Base-by-base conservation (phyloP, 2,329 filamentous ascomycete species). In the Aspergillus persii region DNA sequence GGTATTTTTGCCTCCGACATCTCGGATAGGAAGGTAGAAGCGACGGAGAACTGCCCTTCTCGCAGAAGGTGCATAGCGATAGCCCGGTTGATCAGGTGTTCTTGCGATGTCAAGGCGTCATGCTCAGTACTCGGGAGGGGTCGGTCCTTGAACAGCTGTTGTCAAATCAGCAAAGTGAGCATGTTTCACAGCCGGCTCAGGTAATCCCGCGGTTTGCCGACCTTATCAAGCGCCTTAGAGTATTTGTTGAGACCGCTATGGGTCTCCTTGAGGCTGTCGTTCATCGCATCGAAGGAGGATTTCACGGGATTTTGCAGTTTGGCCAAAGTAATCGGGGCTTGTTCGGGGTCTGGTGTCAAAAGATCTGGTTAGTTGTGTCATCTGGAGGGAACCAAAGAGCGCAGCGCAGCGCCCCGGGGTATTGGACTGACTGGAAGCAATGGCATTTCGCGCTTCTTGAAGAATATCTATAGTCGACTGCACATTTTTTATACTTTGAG, bases 1-100 rank as follows among this genome's bases (percentile, higher is more conserved):
- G 72, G 60, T 64, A 76, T 65, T 73, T 80, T 78, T 60, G 79
- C 77, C 27, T 79, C 73, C 56, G 80, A 76, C 31, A 84, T 85
- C 79, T 98, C 95, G 12, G 84, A 80, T 52, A 96, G 85, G 68
- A 99, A 97, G 1, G 88, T 92, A 15, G 88, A 87, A 11, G 94
- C 94, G 2, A 96, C 93, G 26, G 83, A 84, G 75, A 99, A 99
- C 71, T 96, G 90, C 52, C 95, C 95, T 77, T 98, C 94, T 46
- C 95, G 90, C 44, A 99, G 84, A 26, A 99, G 84, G 72, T 99
- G 95, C 92, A 98, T 97, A 8, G 91, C 91, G 67, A 99, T 96
- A 6, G 95, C 94, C 58, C 93, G 87, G 77, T 97, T 96, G 71
- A 98, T 91, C 11, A 97, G 82, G 15, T 84, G 81, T 3, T 89